Conservation (phyloP, 2,329 filamentous ascomycete genomes). For the Pestalotiopsis sp. region DNA sequence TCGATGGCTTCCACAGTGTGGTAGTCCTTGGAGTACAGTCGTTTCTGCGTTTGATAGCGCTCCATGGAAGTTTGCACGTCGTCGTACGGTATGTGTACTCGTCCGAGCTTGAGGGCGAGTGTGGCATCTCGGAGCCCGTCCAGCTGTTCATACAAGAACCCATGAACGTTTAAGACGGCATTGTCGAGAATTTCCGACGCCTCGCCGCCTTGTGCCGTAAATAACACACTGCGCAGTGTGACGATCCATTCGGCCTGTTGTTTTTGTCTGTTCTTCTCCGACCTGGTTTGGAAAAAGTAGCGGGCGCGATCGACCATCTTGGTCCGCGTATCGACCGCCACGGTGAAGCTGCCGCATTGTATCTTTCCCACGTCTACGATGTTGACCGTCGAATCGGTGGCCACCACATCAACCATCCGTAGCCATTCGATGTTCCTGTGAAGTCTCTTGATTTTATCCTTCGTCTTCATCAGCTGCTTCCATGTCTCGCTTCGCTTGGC, state of each 20-base stretch:
- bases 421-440: conserved; percentile 89
- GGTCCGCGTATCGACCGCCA: conserved; percentile 86
- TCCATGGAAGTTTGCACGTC: conserved; percentile 70
- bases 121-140: conserved; percentile 90
- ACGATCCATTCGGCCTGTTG: conserved; percentile 94
- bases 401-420: conserved; percentile 84
- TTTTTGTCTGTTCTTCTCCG: conserved; percentile 59
- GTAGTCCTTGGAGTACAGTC: conserved; percentile 33
- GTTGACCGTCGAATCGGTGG: conserved; percentile 76
- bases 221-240: conserved; percentile 81
- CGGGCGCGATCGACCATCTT: conserved; percentile 91
- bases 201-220: conserved; percentile 83
- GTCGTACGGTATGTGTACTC: conserved; percentile 88
- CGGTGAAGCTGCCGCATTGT: conserved; percentile 80
- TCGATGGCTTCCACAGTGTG: conserved; percentile 52
- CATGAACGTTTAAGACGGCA: conserved; percentile 86
- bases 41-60: conserved; percentile 53
- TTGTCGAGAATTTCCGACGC: conserved; percentile 88
- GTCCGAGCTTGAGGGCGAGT: conserved; percentile 86
- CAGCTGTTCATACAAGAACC: conserved; percentile 80
- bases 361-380: conserved; percentile 82
- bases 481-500: conserved; percentile 71
- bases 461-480: conserved; percentile 75
- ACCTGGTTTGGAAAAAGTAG: conserved; percentile 80
- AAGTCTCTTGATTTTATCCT: conserved; percentile 83